These are phyloP conservation scores for Rhododendron vialii DNA, from an alignment of 148 eudicot species.

Conservation along the genomic window DNA sequence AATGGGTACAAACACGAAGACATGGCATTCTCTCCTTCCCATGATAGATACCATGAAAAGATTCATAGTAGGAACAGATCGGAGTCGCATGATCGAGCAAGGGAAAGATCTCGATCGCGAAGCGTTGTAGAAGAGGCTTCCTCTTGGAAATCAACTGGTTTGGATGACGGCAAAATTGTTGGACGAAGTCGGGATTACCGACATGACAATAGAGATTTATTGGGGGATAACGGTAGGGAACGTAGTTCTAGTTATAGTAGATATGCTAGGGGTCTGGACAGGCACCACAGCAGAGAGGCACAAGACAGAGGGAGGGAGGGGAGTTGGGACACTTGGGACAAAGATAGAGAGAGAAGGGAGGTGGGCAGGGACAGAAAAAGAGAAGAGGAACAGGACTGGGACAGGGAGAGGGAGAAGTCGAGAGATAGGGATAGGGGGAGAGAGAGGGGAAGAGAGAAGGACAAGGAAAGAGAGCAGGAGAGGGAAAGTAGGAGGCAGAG, in stretches of 20 bases:
- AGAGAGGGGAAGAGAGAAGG: constrained; percentile 19
- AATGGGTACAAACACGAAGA: constrained; percentile 17
- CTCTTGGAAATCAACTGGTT: constrained; percentile 21
- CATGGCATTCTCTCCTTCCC: constrained; percentile 22
- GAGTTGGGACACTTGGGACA: constrained; percentile 31
- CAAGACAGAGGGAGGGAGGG: constrained; percentile 38
- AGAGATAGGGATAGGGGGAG: constrained; percentile 31
- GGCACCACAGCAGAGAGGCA: constrained; percentile 35
- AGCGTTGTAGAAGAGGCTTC: constrained; percentile 37
- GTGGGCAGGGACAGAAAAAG: constrained; percentile 22
- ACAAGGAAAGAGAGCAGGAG: constrained; percentile 14
- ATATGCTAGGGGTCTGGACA: constrained; percentile 24
- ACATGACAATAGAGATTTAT: constrained; percentile 36
- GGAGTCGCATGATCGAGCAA: constrained; percentile 34
- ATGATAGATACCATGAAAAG: constrained; percentile 32
- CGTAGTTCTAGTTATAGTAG: constrained; percentile 50
- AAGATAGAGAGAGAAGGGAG: constrained; percentile 30
- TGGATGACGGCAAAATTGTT: constrained; percentile 31
- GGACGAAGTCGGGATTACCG: constrained; percentile 19
- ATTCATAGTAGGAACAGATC: constrained; percentile 33
- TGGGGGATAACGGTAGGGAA: constrained; percentile 44
- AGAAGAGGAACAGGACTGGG: constrained; percentile 16
- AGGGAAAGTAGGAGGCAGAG: constrained; percentile 16
- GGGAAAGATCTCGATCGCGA: constrained; percentile 49
- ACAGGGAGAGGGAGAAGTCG: constrained; percentile 28